A percentile compares a stretch with the other conserved stretches of the same genome.
phyloP scores from a whole-genome alignment of 2,329 filamentous ascomycete species.

The Fusarium protoensiforme region DNA sequence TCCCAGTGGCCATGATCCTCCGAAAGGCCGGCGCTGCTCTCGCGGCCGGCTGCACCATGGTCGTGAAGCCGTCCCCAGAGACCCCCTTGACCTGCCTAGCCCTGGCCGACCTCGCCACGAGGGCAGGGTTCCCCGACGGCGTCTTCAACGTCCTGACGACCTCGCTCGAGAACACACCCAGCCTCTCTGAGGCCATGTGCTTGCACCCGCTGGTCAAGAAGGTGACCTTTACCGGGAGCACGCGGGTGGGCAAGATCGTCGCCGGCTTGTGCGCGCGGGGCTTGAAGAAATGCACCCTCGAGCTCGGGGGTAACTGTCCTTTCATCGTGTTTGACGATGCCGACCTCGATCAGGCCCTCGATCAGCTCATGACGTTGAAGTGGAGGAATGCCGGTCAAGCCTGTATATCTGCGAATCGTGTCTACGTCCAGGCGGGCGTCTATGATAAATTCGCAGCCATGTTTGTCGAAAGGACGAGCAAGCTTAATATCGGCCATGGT shows the following conservation, averaged over 20 bases:
- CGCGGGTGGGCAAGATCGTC: slow-evolving; percentile 73
- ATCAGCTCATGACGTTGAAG: slow-evolving; percentile 70
- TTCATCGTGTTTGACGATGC: slow-evolving; percentile 76
- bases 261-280: slow-evolving; percentile 68
- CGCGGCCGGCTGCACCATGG: slow-evolving; percentile 80
- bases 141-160: slow-evolving; percentile 67
- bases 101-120: slow-evolving; percentile 72
- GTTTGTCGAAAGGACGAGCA: neutral
- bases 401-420: slow-evolving; percentile 70
- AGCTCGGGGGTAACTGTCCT: slow-evolving; percentile 76
- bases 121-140: slow-evolving; percentile 80
- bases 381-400: slow-evolving; percentile 74
- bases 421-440: slow-evolving; percentile 67
- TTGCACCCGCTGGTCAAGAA: slow-evolving; percentile 63
- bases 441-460: slow-evolving; percentile 74
- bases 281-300: slow-evolving; percentile 75
- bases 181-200: slow-evolving; percentile 57
- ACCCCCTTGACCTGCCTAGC: slow-evolving; percentile 79
- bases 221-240: slow-evolving; percentile 79
- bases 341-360: slow-evolving; percentile 72
- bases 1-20: slow-evolving; percentile 64
- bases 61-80: slow-evolving; percentile 78
- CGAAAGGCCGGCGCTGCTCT: slow-evolving; percentile 64
- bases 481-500: slow-evolving; percentile 11
- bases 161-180: slow-evolving; percentile 54